Conservation (phyloP, 306 rosid genomes). For the Psophocarpus tetragonolobus region DNA sequence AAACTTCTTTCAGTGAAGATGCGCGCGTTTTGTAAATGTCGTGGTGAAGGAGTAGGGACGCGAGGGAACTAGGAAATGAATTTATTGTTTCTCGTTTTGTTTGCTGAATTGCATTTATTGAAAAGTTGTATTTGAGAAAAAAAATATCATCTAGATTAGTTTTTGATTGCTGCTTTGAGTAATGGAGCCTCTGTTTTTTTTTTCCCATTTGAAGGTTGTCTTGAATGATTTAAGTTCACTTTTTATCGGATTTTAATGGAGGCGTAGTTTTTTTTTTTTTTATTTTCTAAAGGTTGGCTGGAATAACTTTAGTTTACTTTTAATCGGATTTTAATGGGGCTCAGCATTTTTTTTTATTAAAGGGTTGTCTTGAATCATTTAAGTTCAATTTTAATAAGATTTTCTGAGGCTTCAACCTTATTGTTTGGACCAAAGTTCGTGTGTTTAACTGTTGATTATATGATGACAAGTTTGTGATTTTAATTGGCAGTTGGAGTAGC, state of each 20-base stretch:
- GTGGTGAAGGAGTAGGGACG: not conserved
- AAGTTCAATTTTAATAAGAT: not conserved
- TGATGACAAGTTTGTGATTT: not conserved
- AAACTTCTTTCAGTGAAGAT: not conserved
- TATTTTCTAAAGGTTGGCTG: too few relatives aligned
- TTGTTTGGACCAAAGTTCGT: not conserved
- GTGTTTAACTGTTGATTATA: not conserved
- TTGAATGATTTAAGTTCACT: not conserved
- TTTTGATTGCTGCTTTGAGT: not conserved
- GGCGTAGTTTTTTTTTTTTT: too few relatives aligned
- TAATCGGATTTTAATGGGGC: too few relatives aligned
- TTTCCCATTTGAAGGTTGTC: not conserved
- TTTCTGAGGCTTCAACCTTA: not conserved
- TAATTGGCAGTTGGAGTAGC: conserved; percentile 25
- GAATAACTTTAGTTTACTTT: too few relatives aligned
- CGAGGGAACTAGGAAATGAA: not conserved
- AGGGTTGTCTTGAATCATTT: not conserved
- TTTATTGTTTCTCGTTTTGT: not conserved
- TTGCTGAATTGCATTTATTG: not conserved
- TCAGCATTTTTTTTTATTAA: too few relatives aligned
- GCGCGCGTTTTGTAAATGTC: not conserved
- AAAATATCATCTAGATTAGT: not conserved
- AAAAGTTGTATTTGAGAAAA: not conserved
- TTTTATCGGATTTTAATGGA: not conserved
- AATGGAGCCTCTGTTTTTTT: not conserved